Evolutionary conservation across 2,329 filamentous ascomycete species (phyloP).

Genomic region (Endothia cerciana): DNA sequence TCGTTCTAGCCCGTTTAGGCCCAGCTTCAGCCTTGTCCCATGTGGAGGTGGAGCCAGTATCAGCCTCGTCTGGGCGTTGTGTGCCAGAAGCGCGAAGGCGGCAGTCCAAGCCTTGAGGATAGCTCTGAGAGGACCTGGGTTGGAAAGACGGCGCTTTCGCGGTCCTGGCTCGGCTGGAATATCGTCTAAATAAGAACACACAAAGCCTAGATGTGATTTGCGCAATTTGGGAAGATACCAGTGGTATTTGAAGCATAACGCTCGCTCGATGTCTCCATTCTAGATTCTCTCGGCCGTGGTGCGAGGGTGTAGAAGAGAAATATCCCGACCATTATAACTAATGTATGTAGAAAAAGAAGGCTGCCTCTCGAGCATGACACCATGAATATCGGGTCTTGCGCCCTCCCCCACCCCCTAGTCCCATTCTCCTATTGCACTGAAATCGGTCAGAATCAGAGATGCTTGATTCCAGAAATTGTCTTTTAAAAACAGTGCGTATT

Average conservation of each 20-base stretch:
- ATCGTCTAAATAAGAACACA: background rate
- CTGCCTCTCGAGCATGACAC: conserved; percentile 1
- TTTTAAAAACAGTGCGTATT: too few relatives aligned
- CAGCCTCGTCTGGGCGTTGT: conserved; percentile 1
- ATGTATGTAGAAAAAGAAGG: background rate
- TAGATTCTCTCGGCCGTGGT: background rate
- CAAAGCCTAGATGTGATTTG: background rate
- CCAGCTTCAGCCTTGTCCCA: background rate
- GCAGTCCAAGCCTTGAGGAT: background rate
- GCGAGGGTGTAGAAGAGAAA: background rate
- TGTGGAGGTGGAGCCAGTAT: background rate
- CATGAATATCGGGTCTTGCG: background rate
- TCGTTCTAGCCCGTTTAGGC: background rate
- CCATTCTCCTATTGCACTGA: background rate
- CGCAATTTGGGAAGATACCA: background rate
- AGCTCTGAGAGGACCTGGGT: background rate
- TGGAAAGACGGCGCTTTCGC: too few relatives aligned
- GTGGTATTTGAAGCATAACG: background rate
- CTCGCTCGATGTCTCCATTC: background rate
- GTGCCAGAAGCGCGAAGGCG: background rate
- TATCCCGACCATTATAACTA: conserved; percentile 2
- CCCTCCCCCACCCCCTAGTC: background rate
- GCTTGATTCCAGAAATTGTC: too few relatives aligned
- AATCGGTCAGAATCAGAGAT: background rate
- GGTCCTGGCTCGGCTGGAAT: too few relatives aligned